These are phyloP conservation scores for Acorus gramineus DNA, from an alignment of 106 monocot species.

Conservation along the genomic window DNA sequence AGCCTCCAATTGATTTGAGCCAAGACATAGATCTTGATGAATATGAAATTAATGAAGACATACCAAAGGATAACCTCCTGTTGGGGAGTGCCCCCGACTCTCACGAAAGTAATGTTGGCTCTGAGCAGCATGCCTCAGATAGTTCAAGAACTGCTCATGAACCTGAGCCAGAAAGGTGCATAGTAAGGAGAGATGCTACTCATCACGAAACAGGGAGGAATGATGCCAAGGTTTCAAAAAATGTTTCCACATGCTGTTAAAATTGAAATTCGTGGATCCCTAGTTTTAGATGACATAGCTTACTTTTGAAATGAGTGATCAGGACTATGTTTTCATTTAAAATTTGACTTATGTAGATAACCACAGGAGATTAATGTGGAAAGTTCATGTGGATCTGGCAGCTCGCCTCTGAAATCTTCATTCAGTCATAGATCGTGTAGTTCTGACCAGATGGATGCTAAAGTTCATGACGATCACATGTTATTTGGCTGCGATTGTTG, in stretches of 20 bases:
- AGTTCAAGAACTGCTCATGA: conserved; percentile 6
- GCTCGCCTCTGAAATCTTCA: conserved; percentile 1
- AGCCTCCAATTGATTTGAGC: conserved; percentile 86
- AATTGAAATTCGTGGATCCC: too few species aligned
- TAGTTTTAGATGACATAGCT: too few species aligned
- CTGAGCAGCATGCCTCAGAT: conserved; percentile 6
- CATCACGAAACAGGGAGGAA: conserved; percentile 6
- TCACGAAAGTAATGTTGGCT: conserved; percentile 8
- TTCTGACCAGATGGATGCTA: conserved; percentile 9
- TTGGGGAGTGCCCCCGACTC: conserved; percentile 12
- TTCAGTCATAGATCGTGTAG: conserved; percentile 1
- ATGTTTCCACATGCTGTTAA: neutral
- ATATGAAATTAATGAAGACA: conserved; percentile 12
- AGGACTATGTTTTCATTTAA: too few species aligned
- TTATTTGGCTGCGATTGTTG: conserved; percentile 6
- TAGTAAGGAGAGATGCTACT: neutral
- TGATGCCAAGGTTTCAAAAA: conserved; percentile 20
- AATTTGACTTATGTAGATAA: conserved; percentile 29
- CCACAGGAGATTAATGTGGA: conserved; percentile 29
- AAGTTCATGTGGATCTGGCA: conserved; percentile 9
- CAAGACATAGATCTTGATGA: conserved; percentile 45
- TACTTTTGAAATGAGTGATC: too few species aligned
- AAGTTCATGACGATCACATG: conserved; percentile 11
- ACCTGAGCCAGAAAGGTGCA: conserved; percentile 3
- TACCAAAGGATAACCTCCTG: conserved; percentile 12